Evolutionary conservation across 1,139 yeast genomes (phyloP).

Genomic region (Nadsonia commutata): DNA sequence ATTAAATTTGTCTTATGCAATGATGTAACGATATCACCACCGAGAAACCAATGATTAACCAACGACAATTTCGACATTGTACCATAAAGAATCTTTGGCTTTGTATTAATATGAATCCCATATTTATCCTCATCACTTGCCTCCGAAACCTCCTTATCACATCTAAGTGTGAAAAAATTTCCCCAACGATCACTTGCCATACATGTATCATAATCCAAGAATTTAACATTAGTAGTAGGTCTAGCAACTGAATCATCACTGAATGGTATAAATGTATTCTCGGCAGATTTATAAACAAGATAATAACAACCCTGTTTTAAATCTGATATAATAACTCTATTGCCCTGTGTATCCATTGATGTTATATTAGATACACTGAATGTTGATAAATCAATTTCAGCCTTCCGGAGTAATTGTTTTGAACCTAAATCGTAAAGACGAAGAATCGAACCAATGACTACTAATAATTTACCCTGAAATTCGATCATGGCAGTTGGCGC

Average conservation of each 20-base stretch:
- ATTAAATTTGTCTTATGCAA: conserved; percentile 39
- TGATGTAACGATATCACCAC: conserved; percentile 59
- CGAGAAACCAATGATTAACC: conserved; percentile 40
- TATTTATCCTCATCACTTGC: conserved; percentile 38
- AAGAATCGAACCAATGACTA: conserved; percentile 39
- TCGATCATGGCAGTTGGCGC: conserved; percentile 35
- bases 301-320: conserved; percentile 46
- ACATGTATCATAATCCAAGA: conserved; percentile 62
- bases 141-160: conserved; percentile 28
- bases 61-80: conserved; percentile 39
- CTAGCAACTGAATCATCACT: conserved; percentile 60
- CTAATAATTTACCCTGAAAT: conserved; percentile 51
- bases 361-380: conserved; percentile 32
- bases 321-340: conserved; percentile 57
- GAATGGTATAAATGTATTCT: conserved; percentile 44
- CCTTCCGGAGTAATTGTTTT: conserved; percentile 61
- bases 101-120: conserved; percentile 20
- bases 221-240: conserved; percentile 43
- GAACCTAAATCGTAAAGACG: conserved; percentile 63
- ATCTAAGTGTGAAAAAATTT: conserved; percentile 51
- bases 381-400: conserved; percentile 24
- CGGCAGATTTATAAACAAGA: conserved; percentile 35
- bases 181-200: conserved; percentile 90
- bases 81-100: conserved; percentile 28
- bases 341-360: conserved; percentile 38